phyloP scores from a whole-genome alignment of 1,284 basidiomycete species.

The Inonotus hispidus region DNA sequence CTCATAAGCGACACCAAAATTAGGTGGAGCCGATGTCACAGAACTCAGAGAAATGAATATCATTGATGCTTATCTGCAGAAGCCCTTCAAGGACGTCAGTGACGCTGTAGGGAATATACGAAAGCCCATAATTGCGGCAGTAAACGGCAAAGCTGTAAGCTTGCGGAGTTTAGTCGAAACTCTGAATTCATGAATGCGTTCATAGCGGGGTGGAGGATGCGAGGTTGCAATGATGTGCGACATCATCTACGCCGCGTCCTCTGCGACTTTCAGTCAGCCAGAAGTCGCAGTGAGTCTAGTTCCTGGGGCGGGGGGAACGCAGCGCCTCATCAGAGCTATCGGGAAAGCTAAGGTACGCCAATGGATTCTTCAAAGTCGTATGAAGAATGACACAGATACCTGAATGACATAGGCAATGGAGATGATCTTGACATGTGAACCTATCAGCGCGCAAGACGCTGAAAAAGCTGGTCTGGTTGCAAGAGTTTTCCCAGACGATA shows the following conservation, averaged over 20 bases:
- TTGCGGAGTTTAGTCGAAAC: neutral
- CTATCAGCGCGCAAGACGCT: slow-evolving; percentile 50
- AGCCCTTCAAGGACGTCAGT: slow-evolving; percentile 56
- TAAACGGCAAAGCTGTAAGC: slow-evolving; percentile 58
- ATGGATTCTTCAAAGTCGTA: neutral
- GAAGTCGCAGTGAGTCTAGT: slow-evolving; percentile 71
- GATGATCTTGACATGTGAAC: slow-evolving; percentile 56
- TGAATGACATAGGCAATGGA: slow-evolving; percentile 49
- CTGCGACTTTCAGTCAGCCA: slow-evolving; percentile 59
- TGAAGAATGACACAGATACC: neutral
- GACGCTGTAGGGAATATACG: slow-evolving; percentile 42
- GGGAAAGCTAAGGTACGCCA: slow-evolving; percentile 49
- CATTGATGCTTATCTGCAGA: slow-evolving; percentile 49
- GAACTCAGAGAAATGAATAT: slow-evolving; percentile 34
- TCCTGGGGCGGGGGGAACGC: slow-evolving; percentile 56
- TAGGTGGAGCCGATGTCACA: slow-evolving; percentile 37
- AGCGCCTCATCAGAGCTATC: slow-evolving; percentile 52
- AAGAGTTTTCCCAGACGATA: slow-evolving; percentile 27
- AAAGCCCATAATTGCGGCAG: slow-evolving; percentile 62
- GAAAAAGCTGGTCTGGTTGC: slow-evolving; percentile 32
- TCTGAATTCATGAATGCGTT: neutral
- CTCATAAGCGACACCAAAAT: neutral
- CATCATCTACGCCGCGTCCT: slow-evolving; percentile 49
- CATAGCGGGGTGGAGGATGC: slow-evolving; percentile 59
- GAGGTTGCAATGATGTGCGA: slow-evolving; percentile 59